Evolutionary conservation across 805 yeast genomes (phyloP), one percentile per base, ranked within the genome.

Genomic region (Pichia deserticola): DNA sequence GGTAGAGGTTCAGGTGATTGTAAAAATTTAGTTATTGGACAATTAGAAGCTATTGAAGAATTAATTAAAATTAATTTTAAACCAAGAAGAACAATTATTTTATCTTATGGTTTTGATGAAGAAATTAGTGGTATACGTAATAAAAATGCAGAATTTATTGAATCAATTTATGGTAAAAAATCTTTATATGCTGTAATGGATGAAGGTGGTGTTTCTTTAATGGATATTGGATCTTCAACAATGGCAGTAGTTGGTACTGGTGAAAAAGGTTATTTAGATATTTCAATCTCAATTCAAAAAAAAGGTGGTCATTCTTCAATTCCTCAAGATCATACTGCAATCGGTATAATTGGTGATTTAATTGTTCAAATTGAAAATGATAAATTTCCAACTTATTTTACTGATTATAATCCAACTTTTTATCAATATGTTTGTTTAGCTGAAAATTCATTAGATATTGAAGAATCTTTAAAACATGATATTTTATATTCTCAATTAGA

Each of bases 281-380:
- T 75, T 2, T 53, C 60, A n/a, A 64, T 76, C 40, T 70, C 66
- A 27, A 58, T 76, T 36, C 67, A 56, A 42, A 70, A 76, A 7
- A 75, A 74, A 5, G 81, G 80, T 28, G 80, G 80, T 0, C 81
- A 76, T 58, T 74, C 79, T 0, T 71, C 77, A 0, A 61, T 75
- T 20, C 80, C 81, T 5, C 78, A 77, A 15, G 62, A 66, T 25
- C 77, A 75, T 57, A 75, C 80, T 0, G 60, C 73, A 1, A 75
- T 76, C 55, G 80, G 81, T 0, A 64, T 75, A 4, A 61, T 75
- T 60, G 66, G 77, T 4, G 67, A 69, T 50, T 61, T 76, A 50
- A 64, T 74, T 20, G 64, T 59, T 27, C 59, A 55, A 39, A 62
- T 75, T 40, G 80, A 76, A 50, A 64, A 61, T 15, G 48, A 49